Conservation (phyloP, 495 filamentous ascomycete genomes). For the Schizothecium vesticola region DNA sequence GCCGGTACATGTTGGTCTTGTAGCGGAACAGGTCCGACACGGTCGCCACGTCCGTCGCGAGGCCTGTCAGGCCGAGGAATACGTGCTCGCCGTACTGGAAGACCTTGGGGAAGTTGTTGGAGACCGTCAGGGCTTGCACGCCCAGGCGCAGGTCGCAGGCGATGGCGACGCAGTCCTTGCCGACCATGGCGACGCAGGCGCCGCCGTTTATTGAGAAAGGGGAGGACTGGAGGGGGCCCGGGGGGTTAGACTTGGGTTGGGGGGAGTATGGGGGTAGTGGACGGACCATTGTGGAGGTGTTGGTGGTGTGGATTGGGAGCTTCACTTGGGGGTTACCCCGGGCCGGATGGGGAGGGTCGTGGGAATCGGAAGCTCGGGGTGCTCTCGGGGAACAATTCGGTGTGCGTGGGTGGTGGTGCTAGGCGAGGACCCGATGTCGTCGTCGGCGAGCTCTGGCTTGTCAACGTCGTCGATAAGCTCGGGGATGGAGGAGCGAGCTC, state of each 20-base stretch:
- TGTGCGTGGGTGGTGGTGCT: background rate
- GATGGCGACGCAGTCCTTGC: conserved; percentile 98
- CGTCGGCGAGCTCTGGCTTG: background rate
- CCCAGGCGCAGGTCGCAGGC: conserved; percentile 98
- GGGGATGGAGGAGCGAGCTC: conserved; percentile 6
- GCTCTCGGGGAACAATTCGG: background rate
- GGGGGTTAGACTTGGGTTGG: background rate
- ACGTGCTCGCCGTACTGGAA: conserved; percentile 88
- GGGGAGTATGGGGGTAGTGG: background rate
- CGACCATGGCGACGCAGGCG: conserved; percentile 95
- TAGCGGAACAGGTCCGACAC: conserved; percentile 97
- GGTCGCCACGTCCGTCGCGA: conserved; percentile 91
- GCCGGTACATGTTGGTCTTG: conserved; percentile 99
- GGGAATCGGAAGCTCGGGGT: background rate
- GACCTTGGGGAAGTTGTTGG: conserved; percentile 99
- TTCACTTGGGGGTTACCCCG: background rate
- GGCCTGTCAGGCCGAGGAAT: conserved; percentile 93
- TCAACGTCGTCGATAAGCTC: background rate
- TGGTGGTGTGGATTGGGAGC: background rate
- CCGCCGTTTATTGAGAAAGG: conserved; percentile 95
- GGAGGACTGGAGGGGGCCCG: conserved; percentile 50
- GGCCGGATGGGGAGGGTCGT: background rate
- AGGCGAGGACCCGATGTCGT: background rate
- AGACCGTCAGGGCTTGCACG: conserved; percentile 91
- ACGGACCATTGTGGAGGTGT: conserved; percentile 27